Conservation (phyloP, 805 yeast genomes). For the Teunomyces lycoperdinae region DNA sequence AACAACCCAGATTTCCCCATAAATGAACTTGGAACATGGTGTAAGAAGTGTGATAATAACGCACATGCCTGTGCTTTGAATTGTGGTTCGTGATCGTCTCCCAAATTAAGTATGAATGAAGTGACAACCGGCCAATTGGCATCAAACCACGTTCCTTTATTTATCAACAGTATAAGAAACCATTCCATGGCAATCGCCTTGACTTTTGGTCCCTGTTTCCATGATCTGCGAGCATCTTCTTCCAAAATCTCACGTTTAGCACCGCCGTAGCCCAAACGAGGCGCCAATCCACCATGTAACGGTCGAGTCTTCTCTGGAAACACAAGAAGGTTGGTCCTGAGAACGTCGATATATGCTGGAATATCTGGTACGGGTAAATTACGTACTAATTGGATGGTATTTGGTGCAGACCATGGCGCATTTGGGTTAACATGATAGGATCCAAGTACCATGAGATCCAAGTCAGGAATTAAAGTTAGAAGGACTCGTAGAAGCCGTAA, state of each 20-base stretch:
- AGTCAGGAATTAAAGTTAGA: not conserved
- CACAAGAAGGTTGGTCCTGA: not conserved
- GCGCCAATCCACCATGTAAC: slow-evolving; percentile 14
- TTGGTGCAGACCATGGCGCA: slow-evolving; percentile 26
- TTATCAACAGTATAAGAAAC: slow-evolving; percentile 15
- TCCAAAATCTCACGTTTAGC: slow-evolving; percentile 16
- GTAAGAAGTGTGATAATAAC: slow-evolving; percentile 15
- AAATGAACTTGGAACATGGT: not conserved
- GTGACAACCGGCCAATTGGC: slow-evolving; percentile 25
- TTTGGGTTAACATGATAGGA: slow-evolving; percentile 26
- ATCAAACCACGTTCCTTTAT: slow-evolving; percentile 7
- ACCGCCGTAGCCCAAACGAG: slow-evolving; percentile 22
- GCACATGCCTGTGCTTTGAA: slow-evolving; percentile 26
- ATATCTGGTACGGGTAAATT: not conserved
- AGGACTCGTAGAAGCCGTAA: not conserved
- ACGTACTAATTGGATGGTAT: slow-evolving; percentile 6
- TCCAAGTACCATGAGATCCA: slow-evolving; percentile 3
- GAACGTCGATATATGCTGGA: not conserved
- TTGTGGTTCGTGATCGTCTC: slow-evolving; percentile 31
- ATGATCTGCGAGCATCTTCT: slow-evolving; percentile 22
- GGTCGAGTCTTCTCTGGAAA: not conserved
- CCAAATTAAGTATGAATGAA: slow-evolving; percentile 31
- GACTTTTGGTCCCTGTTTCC: slow-evolving; percentile 25
- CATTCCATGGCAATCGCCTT: slow-evolving; percentile 26
- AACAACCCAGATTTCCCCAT: slow-evolving; percentile 25